Conservation (phyloP, 345 rosid genomes). For the Brassica incana region DNA sequence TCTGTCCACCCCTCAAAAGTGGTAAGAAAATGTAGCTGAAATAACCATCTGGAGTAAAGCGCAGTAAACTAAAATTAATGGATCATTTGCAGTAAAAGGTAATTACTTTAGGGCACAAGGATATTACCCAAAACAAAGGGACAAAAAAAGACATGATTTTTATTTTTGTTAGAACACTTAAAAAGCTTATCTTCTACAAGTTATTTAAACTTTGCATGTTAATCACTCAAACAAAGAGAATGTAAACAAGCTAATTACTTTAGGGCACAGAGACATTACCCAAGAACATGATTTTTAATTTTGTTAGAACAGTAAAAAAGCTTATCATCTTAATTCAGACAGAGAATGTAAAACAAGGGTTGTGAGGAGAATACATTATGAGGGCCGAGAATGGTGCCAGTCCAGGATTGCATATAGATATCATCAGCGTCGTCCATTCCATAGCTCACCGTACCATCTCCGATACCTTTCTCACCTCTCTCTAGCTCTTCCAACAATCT, state of each 20-base stretch:
- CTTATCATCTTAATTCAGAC: neutral
- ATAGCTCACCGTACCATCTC: slow-evolving; percentile 91
- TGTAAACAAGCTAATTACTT: neutral
- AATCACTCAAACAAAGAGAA: neutral
- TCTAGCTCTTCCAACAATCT: slow-evolving; percentile 91
- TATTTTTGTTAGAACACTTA: neutral
- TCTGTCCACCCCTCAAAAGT: neutral
- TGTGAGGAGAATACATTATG: slow-evolving; percentile 58
- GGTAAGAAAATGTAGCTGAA: neutral
- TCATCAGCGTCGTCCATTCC: slow-evolving; percentile 96
- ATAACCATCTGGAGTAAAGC: neutral
- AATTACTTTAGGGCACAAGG: neutral
- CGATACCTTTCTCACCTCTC: slow-evolving; percentile 89
- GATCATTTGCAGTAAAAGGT: slow-evolving; percentile 5
- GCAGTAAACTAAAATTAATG: neutral
- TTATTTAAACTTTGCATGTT: too few relatives aligned
- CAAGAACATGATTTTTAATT: neutral
- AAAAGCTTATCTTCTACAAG: neutral
- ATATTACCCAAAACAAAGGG: slow-evolving; percentile 1
- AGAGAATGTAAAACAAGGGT: neutral
- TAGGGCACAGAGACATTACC: neutral
- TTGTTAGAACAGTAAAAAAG: neutral
- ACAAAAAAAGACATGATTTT: slow-evolving; percentile 1
- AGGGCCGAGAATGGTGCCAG: slow-evolving; percentile 87
- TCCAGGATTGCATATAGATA: slow-evolving; percentile 91